These are phyloP conservation scores for Pinguiococcus pyrenoidosus DNA, from an alignment of 108 stramenopile species.

Conservation along the genomic window DNA sequence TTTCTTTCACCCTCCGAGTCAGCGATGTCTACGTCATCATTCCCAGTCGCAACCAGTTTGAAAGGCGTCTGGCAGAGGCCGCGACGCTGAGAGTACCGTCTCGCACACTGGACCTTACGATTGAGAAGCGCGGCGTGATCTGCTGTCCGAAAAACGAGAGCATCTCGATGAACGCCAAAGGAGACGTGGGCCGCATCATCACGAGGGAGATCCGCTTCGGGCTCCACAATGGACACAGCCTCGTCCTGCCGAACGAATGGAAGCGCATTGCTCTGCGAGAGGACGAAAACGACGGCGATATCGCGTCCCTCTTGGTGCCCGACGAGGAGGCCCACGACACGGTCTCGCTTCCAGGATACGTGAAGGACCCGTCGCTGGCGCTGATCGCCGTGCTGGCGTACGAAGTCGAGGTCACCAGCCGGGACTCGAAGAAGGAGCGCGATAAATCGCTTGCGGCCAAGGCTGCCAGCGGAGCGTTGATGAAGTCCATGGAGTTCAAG, in stretches of 20 bases:
- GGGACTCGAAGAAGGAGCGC: constrained; percentile 1
- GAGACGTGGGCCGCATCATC: constrained; percentile 8
- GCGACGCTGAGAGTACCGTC: no score
- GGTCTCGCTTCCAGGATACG: constrained; percentile 12
- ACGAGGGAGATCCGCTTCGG: constrained; percentile 15
- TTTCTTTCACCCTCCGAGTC: constrained; percentile 2
- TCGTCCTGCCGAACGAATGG: constrained; percentile 17
- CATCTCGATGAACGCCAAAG: no score
- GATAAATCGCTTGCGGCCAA: not conserved
- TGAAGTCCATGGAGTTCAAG: constrained; percentile 10
- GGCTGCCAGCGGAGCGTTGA: constrained; percentile 5
- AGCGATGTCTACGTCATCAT: constrained; percentile 6
- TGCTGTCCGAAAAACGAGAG: no score
- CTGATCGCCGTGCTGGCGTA: constrained; percentile 30
- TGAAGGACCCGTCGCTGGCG: constrained; percentile 14
- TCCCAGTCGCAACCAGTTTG: constrained; percentile 4
- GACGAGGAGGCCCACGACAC: constrained; percentile 14
- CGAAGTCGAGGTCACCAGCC: constrained; percentile 8
- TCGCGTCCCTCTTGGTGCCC: constrained; percentile 22
- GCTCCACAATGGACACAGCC: constrained; percentile 28
- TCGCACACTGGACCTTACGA: no score
- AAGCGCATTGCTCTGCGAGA: constrained; percentile 14
- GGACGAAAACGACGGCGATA: constrained; percentile 15
- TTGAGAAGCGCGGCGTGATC: no score
- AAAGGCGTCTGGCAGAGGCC: no score